Evolutionary conservation across 2,329 filamentous ascomycete species (phyloP).

Genomic region (Ilyonectria destructans): DNA sequence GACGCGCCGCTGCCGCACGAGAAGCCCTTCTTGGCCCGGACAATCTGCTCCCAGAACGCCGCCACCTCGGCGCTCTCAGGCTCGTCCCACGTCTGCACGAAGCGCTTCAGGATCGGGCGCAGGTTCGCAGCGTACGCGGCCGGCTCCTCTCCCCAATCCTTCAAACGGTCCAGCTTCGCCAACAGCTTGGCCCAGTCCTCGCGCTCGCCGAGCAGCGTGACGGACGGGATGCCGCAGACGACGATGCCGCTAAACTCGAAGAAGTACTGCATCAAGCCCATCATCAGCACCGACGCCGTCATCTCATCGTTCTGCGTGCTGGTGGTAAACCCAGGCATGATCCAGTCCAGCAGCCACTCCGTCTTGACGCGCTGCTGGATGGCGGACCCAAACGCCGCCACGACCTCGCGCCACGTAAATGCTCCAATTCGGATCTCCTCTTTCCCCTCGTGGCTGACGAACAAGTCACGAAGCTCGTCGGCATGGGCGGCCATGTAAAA

Average conservation of each 20-base stretch:
- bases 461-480: conserved; percentile 62
- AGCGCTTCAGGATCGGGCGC: conserved; percentile 61
- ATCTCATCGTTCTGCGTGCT: conserved; percentile 57
- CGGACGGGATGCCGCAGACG: conserved; percentile 61
- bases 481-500: conserved; percentile 66
- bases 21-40: conserved; percentile 53
- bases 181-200: conserved; percentile 61
- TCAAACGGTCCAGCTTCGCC: conserved; percentile 60
- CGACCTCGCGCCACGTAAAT: conserved; percentile 46
- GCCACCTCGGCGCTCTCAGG: conserved; percentile 52
- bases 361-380: conserved; percentile 60
- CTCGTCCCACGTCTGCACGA: conserved; percentile 62
- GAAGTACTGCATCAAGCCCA: conserved; percentile 61
- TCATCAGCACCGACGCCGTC: conserved; percentile 62
- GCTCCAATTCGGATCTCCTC: conserved; percentile 57
- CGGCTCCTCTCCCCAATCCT: conserved; percentile 62
- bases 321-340: conserved; percentile 62
- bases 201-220: conserved; percentile 58
- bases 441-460: conserved; percentile 63
- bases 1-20: conserved; percentile 50
- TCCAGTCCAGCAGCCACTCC: conserved; percentile 60
- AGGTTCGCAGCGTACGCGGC: conserved; percentile 58
- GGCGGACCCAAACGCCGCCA: conserved; percentile 56
- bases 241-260: conserved; percentile 57
- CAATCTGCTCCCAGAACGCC: conserved; percentile 63